A percentile compares a stretch with the other conserved stretches of the same genome.
Conservation (phyloP, 768 basidiomycete genomes). For the Collybia mongolica region DNA sequence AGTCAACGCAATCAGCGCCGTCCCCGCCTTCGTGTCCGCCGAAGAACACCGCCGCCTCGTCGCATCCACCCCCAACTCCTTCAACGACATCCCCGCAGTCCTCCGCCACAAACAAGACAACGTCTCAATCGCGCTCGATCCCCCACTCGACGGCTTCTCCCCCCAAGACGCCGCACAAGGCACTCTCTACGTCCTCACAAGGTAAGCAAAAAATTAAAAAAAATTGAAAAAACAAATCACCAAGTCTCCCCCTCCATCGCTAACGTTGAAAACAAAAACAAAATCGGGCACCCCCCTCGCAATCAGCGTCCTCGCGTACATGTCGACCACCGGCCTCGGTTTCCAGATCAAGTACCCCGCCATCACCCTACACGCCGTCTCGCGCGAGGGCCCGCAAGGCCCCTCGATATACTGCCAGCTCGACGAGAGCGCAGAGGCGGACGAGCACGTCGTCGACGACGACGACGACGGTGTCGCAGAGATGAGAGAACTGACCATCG, state of each 20-base stretch:
- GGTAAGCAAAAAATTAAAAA: slow-evolving; percentile 38
- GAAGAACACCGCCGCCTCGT: slow-evolving; percentile 71
- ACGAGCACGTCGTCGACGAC: slow-evolving; percentile 30
- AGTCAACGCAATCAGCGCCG: slow-evolving; percentile 29
- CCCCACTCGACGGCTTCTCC: slow-evolving; percentile 57
- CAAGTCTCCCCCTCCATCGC: too few relatives aligned
- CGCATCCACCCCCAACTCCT: slow-evolving; percentile 82
- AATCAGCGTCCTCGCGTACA: slow-evolving; percentile 71
- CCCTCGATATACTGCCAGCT: slow-evolving; percentile 93
- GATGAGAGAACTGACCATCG: slow-evolving; percentile 82
- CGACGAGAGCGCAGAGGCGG: slow-evolving; percentile 54
- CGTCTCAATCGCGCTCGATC: slow-evolving; percentile 70
- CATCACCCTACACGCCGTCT: slow-evolving; percentile 92
- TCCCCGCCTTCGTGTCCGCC: slow-evolving; percentile 38
- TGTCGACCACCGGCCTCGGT: slow-evolving; percentile 66
- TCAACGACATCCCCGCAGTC: slow-evolving; percentile 82
- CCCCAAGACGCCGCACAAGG: slow-evolving; percentile 54
- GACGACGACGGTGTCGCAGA: slow-evolving; percentile 38
- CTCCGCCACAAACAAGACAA: slow-evolving; percentile 72
- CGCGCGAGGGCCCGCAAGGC: slow-evolving; percentile 53
- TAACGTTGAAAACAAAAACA: too few relatives aligned
- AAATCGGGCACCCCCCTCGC: too few relatives aligned
- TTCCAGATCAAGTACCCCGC: slow-evolving; percentile 87
- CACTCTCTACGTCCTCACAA: slow-evolving; percentile 83
- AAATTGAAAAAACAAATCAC: neutral